Evolutionary conservation across 768 basidiomycete species (phyloP), one percentile per base, ranked within the genome.

Genomic region (Cytidiella melzeri): DNA sequence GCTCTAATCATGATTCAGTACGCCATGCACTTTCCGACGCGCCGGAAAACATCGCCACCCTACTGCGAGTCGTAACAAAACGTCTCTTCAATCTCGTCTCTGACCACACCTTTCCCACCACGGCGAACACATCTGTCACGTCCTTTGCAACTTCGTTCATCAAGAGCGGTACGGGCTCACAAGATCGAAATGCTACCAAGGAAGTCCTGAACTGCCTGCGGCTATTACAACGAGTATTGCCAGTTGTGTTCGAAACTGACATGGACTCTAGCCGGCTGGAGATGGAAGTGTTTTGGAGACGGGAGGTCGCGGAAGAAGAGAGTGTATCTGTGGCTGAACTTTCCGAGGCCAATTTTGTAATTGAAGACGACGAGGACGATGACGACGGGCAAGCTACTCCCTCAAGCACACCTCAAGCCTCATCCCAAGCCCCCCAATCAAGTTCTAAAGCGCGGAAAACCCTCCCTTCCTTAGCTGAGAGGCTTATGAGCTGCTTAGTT

Each of bases 171-270:
- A 69, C 75, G 9, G 69, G 73, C 18, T 64, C 72, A 5, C 53
- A 71, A 4, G 82, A 80, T 52, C 74, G 78, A 54, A 89, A 81
- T 57, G 72, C 92, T 24, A 85, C 87, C 2, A 91, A 85, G 56
- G 87, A 97, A 64, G 90, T 84, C 3, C 73, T 99, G 40, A 98
- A 96, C 61, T 93, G 92, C 61, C 63, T 97, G n/a, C 79, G 95
- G 24, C 80, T 97, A 6, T 76, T 99, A 18, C 85, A 91, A 51
- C 80, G 96, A 43, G 77, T 97, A 18, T 70, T 98, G 13, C 94
- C 94, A 2, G 83, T 94, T n/a, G 68, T 97, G 38, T 93, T 94
- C 58, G 88, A 87, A 58, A 71, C 81, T 27, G 83, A 87, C 52
- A 80, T 80, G 25, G 88, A 87, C 59, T 72, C 80, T 1, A 82